Conservation (phyloP, 495 filamentous ascomycete genomes). For the Acidiella bohemica region DNA sequence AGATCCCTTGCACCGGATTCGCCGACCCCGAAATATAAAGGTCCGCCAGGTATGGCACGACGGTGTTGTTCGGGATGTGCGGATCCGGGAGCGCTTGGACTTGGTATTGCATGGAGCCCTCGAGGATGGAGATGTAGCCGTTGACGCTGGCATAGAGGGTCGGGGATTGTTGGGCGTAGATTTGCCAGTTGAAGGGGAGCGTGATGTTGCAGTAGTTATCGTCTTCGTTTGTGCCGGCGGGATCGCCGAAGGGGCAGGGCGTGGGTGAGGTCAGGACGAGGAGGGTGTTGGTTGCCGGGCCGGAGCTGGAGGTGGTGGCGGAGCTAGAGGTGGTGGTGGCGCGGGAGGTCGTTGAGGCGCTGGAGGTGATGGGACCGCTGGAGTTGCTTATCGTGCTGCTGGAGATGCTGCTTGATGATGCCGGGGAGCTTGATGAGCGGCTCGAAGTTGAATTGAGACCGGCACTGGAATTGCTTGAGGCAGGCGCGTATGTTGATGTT, state of each 20-base stretch:
- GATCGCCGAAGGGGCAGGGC: constrained; percentile 15
- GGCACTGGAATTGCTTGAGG: too few relatives aligned
- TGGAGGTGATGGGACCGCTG: too few relatives aligned
- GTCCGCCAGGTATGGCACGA: constrained; percentile 15
- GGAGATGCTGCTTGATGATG: neutral
- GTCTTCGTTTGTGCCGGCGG: constrained; percentile 12
- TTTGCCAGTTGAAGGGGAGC: constrained; percentile 14
- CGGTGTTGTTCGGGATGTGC: constrained; percentile 17
- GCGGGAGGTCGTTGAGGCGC: neutral
- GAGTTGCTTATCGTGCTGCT: too few relatives aligned
- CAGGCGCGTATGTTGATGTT: too few relatives aligned
- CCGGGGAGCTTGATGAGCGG: neutral
- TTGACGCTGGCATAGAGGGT: constrained; percentile 15
- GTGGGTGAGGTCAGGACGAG: constrained; percentile 15
- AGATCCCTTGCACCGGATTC: constrained; percentile 13
- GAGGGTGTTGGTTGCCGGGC: too few relatives aligned
- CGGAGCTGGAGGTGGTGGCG: constrained; percentile 1
- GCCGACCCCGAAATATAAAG: constrained; percentile 9
- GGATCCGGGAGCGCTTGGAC: constrained; percentile 2
- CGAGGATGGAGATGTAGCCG: constrained; percentile 16
- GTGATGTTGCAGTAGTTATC: constrained; percentile 17
- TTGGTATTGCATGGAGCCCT: constrained; percentile 11
- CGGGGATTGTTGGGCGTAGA: constrained; percentile 6
- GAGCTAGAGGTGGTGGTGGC: constrained; percentile 3
- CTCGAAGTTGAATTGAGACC: neutral